Conservation (phyloP, 1,284 basidiomycete species). For the Sphagnurus paluster region DNA sequence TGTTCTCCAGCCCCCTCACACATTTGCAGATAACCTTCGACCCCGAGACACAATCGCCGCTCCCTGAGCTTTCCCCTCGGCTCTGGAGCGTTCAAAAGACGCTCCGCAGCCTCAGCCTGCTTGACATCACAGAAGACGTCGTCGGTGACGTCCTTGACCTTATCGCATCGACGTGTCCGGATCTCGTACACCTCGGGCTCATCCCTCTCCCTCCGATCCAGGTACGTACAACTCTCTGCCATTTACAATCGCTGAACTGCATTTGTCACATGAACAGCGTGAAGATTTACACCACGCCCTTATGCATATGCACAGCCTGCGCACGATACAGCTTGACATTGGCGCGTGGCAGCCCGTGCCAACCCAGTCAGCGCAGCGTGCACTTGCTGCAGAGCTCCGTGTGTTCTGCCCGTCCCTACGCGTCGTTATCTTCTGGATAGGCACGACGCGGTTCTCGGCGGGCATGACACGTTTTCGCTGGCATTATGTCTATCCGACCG, state of each 20-base stretch:
- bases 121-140: conserved; percentile 28
- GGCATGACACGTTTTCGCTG: conserved; percentile 26
- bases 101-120: conserved; percentile 26
- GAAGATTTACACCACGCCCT: conserved; percentile 28
- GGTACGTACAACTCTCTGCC: conserved; percentile 20
- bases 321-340: conserved; percentile 32
- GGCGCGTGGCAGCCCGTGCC: conserved; percentile 26
- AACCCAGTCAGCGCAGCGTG: conserved; percentile 24
- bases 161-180: conserved; percentile 23
- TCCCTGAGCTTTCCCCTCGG: conserved; percentile 13
- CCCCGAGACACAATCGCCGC: conserved; percentile 14
- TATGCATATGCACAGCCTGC: conserved; percentile 26
- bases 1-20: conserved; percentile 24
- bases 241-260: not conserved
- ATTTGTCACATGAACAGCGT: conserved; percentile 19
- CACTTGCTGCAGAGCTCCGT: conserved; percentile 29
- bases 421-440: conserved; percentile 30
- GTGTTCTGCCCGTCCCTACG: conserved; percentile 28
- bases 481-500: conserved; percentile 12
- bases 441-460: conserved; percentile 29
- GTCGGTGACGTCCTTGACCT: conserved; percentile 18
- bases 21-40: conserved; percentile 31
- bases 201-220: conserved; percentile 27
- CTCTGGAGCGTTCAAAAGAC: conserved; percentile 23
- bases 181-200: conserved; percentile 27